A percentile compares a stretch with the other conserved stretches of the same genome.
Evolutionary conservation across 805 yeast genomes (phyloP).

Genomic region (Kregervanrija pseudodelftensis): DNA sequence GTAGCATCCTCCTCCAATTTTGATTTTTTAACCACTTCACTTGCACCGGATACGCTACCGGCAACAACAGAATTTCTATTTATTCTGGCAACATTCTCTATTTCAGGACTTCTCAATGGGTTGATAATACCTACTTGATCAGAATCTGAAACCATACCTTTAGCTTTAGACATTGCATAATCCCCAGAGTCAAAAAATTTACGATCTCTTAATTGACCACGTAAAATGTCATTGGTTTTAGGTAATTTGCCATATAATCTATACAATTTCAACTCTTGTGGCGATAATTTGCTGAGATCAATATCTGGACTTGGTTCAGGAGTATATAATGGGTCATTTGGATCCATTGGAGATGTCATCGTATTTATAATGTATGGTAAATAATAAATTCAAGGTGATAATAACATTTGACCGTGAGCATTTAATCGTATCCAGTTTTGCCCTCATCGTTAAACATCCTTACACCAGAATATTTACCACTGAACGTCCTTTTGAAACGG

Average conservation of each 20-base stretch:
- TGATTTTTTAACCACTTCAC: slow-evolving; percentile 31
- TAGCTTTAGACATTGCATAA: slow-evolving; percentile 73
- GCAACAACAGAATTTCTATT: slow-evolving; percentile 44
- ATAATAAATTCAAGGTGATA: not conserved
- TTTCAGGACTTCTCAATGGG: slow-evolving; percentile 42
- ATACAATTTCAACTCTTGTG: slow-evolving; percentile 75
- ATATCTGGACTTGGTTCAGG: slow-evolving; percentile 25
- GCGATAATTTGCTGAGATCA: slow-evolving; percentile 53
- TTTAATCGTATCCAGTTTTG: no score
- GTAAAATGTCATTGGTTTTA: slow-evolving; percentile 65
- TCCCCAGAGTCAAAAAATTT: slow-evolving; percentile 94
- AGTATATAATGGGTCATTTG: slow-evolving; percentile 45
- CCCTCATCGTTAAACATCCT: no score
- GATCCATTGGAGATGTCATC: slow-evolving; percentile 11
- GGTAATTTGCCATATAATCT: slow-evolving; percentile 84
- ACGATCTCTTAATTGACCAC: slow-evolving; percentile 74
- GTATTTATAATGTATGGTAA: slow-evolving; percentile 7
- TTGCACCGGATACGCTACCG: slow-evolving; percentile 5
- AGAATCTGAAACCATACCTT: slow-evolving; percentile 32
- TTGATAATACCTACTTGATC: slow-evolving; percentile 26
- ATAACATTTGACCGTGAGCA: no score
- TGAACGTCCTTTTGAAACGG: no score
- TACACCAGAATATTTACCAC: no score
- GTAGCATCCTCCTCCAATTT: slow-evolving; percentile 48
- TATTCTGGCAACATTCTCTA: slow-evolving; percentile 53